These are phyloP conservation scores for Epichloe elymi DNA, from an alignment of 2,329 filamentous ascomycete species.

Conservation along the genomic window DNA sequence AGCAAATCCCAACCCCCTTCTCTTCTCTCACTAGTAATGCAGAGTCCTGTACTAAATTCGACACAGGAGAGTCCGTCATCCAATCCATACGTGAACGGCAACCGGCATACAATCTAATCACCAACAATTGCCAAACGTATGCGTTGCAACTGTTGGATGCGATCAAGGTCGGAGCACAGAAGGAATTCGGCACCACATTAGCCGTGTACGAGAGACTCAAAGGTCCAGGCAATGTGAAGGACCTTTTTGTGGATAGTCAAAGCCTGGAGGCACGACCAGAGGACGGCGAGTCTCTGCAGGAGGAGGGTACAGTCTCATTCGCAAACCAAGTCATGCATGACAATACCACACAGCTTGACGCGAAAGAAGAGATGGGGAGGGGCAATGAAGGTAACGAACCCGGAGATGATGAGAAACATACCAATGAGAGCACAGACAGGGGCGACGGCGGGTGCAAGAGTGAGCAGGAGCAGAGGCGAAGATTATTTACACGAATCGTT, in stretches of 20 bases:
- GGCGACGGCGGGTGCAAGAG: background rate
- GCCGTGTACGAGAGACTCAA: constrained; percentile 39
- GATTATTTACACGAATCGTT: constrained; percentile 9
- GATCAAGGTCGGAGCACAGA: constrained; percentile 36
- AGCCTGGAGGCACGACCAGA: constrained; percentile 14
- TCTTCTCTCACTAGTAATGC: background rate
- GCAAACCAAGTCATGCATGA: constrained; percentile 41
- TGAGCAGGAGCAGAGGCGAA: background rate
- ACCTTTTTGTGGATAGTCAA: constrained; percentile 28
- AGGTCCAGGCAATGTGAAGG: constrained; percentile 34
- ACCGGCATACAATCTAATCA: constrained; percentile 43
- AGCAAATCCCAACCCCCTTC: constrained; percentile 10
- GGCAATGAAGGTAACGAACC: constrained; percentile 5
- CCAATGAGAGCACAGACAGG: constrained; percentile 1
- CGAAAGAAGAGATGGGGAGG: constrained; percentile 19
- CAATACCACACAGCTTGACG: constrained; percentile 37
- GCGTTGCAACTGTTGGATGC: constrained; percentile 39
- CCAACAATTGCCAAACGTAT: constrained; percentile 48
- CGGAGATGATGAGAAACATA: constrained; percentile 5
- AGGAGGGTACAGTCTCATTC: constrained; percentile 29
- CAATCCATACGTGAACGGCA: constrained; percentile 34
- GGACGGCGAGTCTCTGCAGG: constrained; percentile 2
- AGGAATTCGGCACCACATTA: constrained; percentile 39
- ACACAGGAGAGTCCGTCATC: constrained; percentile 37
- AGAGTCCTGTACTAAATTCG: background rate